Base-by-base conservation (phyloP, 1,284 basidiomycete genomes). In the Hemileccinum hortonii region DNA sequence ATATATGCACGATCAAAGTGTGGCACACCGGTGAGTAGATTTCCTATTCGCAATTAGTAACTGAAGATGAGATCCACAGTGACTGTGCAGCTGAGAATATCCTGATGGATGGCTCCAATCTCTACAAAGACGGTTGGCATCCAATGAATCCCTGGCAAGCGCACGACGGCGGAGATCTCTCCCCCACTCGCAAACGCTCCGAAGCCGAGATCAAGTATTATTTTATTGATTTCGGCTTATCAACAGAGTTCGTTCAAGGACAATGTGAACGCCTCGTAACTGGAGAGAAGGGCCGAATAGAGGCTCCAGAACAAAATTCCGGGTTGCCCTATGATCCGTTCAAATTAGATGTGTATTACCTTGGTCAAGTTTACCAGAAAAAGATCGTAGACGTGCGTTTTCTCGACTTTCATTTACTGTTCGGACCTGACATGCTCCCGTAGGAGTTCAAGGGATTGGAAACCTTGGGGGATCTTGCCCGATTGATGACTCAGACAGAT, bases 181-280 rank as follows among this genome's bases (percentile, higher is more conserved):
- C n/a, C 1, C 44, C 35, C 3, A 33, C 29, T 11, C 44, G 46
- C 18, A 50, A 47, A 3, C 59, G 62, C 0, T 66, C 57, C 0
- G 56, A 59, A 18, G 40, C 24, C 21, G 44, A 60, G 5, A 63
- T 64, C 5, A 61, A 39, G 6, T 70, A 69, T 47, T 59, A 57
- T 30, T 59, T 66, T 2, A 60, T 70, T 15, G 68, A 66, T 45
- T 70, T 65, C 32, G 60, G 65, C 0, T 11, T 60, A 2, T 63
- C 62, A 0, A 52, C 44, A 0, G 4, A 45, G 3, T 53, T n/a
- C n/a, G n/a, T 65, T 9, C 19, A 46, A 0, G 44, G n/a, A 0
- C 33, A 60, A 24, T 3, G 2, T 0, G 33, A 47, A 1, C 49
- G 39, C 5, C 21, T 48, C 0, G 50, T 63, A 0, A 51, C 49